Evolutionary conservation across 768 basidiomycete species (phyloP).

Genomic region (Daedaleopsis sinensis): DNA sequence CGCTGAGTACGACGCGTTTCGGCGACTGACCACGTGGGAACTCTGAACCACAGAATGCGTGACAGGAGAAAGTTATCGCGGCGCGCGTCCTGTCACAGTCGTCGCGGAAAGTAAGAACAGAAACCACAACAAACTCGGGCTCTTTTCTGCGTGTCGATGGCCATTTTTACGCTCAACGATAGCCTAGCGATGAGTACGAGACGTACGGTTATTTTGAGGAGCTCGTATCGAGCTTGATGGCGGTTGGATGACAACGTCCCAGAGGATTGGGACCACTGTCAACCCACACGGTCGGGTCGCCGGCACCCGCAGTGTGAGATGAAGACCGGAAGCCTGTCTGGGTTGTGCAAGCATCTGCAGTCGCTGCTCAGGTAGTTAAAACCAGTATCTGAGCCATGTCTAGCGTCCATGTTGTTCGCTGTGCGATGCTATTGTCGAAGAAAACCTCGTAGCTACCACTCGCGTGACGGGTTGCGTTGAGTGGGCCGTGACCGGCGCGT

Average conservation of each 20-base stretch:
- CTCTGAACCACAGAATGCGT: constrained; percentile 14
- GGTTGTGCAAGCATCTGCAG: background rate
- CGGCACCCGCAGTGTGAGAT: constrained; percentile 18
- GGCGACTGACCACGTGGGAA: constrained; percentile 14
- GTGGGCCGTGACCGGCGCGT: background rate
- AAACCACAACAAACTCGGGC: background rate
- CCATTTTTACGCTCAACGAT: background rate
- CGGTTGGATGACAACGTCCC: background rate
- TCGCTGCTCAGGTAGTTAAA: no score
- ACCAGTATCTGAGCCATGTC: background rate
- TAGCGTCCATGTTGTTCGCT: background rate
- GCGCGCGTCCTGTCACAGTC: constrained; percentile 11
- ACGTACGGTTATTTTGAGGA: background rate
- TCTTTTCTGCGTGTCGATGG: background rate
- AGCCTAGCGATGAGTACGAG: background rate
- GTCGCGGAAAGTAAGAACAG: background rate
- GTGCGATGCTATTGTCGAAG: background rate
- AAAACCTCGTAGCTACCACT: background rate
- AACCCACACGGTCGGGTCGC: constrained; percentile 17
- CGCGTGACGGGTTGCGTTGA: constrained; percentile 13
- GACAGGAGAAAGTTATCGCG: background rate
- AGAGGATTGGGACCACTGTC: constrained; percentile 2
- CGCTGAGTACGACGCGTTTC: background rate
- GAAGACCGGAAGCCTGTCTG: background rate
- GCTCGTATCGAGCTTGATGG: background rate